Conservation (phyloP, 225 moss, liverwort and hornwort genomes). For the Bryum argenteum region DNA sequence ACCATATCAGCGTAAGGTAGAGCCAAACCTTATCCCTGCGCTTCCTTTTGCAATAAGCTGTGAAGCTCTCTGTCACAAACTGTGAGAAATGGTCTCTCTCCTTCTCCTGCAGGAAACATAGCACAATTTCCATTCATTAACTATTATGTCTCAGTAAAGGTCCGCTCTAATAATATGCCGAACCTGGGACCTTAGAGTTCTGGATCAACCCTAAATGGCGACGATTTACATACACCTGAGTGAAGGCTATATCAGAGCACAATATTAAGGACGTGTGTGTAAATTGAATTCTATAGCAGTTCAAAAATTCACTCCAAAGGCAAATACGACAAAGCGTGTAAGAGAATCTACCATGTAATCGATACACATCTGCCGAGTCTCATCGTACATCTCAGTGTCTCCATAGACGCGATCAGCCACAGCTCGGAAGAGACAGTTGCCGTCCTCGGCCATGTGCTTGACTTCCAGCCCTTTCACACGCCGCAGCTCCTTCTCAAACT, state of each 20-base stretch:
- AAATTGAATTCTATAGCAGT: slow-evolving; percentile 7
- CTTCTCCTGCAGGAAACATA: slow-evolving; percentile 63
- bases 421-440: slow-evolving; percentile 93
- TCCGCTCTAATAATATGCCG: neutral
- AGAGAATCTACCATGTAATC: slow-evolving; percentile 81
- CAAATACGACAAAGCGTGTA: slow-evolving; percentile 14
- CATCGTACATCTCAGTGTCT: slow-evolving; percentile 98
- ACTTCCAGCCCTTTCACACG: slow-evolving; percentile 78
- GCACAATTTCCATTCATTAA: slow-evolving; percentile 22
- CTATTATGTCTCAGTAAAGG: slow-evolving; percentile 8
- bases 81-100: slow-evolving; percentile 71
- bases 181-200: too few relatives aligned
- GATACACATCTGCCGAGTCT: slow-evolving; percentile 96
- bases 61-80: slow-evolving; percentile 70
- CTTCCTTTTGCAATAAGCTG: slow-evolving; percentile 71
- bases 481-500: slow-evolving; percentile 92
- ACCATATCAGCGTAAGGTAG: slow-evolving; percentile 10
- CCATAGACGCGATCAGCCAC: slow-evolving; percentile 96
- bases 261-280: neutral
- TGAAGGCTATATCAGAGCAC: neutral
- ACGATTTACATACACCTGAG: neutral
- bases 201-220: too few relatives aligned
- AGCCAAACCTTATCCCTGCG: slow-evolving; percentile 80
- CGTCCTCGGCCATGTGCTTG: slow-evolving; percentile 95
- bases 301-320: neutral